A percentile compares a stretch with the other conserved stretches of the same genome.
Evolutionary conservation across 768 basidiomycete species (phyloP).

Genomic region (Leccinum longicurvipes): DNA sequence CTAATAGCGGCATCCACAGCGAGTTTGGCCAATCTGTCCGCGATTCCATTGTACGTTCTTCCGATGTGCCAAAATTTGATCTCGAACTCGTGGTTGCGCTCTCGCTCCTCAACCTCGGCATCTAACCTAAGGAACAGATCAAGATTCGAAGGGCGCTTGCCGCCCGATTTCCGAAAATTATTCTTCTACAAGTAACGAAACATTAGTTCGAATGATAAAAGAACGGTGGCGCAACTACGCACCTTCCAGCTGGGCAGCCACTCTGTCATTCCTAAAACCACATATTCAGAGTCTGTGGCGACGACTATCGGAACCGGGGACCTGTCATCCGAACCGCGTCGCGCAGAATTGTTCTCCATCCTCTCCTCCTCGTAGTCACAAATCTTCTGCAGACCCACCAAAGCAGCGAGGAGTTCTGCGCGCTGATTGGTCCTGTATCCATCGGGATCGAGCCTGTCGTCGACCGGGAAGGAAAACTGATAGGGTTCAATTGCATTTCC

Average conservation of each 20-base stretch:
- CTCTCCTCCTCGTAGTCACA: conserved; percentile 21
- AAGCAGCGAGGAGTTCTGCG: background rate
- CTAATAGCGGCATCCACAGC: background rate
- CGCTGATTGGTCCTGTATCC: background rate
- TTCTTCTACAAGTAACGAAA: background rate
- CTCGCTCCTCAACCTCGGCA: background rate
- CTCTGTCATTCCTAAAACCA: conserved; percentile 8
- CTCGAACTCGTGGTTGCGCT: background rate
- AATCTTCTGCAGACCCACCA: conserved; percentile 22
- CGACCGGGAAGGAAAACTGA: background rate
- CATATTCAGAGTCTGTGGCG: conserved; percentile 7
- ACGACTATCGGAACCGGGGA: background rate
- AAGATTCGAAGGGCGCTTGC: conserved; percentile 2
- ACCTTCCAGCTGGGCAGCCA: conserved; percentile 9
- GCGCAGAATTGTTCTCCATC: background rate
- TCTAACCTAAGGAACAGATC: conserved; percentile 7
- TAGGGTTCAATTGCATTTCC: background rate
- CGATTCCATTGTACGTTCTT: conserved; percentile 23
- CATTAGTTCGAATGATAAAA: background rate
- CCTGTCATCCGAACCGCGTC: background rate
- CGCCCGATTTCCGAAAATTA: background rate
- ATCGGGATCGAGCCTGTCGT: background rate
- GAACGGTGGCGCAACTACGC: background rate
- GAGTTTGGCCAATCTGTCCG: conserved; percentile 23
- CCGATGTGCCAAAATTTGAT: conserved; percentile 27